Percentiles rank a stretch among this genome's conserved stretches.
These are phyloP conservation scores for Ciborinia camelliae DNA, from an alignment of 2,329 filamentous ascomycete species.

Conservation along the genomic window DNA sequence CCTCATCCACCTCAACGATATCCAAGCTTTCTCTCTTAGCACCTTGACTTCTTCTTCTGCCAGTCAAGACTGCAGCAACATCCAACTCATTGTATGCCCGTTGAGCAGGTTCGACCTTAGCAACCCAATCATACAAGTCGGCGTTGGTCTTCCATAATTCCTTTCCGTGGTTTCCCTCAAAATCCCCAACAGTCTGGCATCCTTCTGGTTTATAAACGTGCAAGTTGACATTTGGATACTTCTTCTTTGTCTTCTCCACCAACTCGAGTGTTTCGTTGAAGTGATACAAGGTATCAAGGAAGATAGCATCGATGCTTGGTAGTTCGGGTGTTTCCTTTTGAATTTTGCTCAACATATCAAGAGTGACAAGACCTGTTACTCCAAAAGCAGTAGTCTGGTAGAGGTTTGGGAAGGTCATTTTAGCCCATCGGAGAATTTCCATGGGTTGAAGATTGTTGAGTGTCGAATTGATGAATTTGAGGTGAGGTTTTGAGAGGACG, in stretches of 20 bases:
- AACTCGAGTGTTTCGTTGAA: slow-evolving; percentile 74
- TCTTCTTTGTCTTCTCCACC: slow-evolving; percentile 68
- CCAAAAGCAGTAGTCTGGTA: slow-evolving; percentile 86
- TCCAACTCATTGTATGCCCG: slow-evolving; percentile 83
- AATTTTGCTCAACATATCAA: slow-evolving; percentile 82
- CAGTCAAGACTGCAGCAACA: slow-evolving; percentile 88
- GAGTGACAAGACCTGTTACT: slow-evolving; percentile 73
- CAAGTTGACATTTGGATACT: slow-evolving; percentile 75
- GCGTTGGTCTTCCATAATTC: slow-evolving; percentile 81
- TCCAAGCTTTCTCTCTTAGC: slow-evolving; percentile 86
- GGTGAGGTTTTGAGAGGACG: slow-evolving; percentile 80
- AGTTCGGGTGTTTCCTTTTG: slow-evolving; percentile 58
- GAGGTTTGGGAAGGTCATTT: slow-evolving; percentile 83
- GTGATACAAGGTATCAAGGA: slow-evolving; percentile 81
- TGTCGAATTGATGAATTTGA: slow-evolving; percentile 87
- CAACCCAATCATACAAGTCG: slow-evolving; percentile 92
- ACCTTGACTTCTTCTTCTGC: slow-evolving; percentile 86
- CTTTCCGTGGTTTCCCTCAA: slow-evolving; percentile 77
- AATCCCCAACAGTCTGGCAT: slow-evolving; percentile 68
- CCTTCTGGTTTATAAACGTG: slow-evolving; percentile 89
- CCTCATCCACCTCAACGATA: slow-evolving; percentile 86
- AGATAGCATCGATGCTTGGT: slow-evolving; percentile 64
- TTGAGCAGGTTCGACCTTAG: slow-evolving; percentile 95
- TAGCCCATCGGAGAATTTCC: slow-evolving; percentile 90
- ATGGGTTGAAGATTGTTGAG: slow-evolving; percentile 83